Conservation (phyloP, 2,329 filamentous ascomycete species). For the Xylaria sp. region DNA sequence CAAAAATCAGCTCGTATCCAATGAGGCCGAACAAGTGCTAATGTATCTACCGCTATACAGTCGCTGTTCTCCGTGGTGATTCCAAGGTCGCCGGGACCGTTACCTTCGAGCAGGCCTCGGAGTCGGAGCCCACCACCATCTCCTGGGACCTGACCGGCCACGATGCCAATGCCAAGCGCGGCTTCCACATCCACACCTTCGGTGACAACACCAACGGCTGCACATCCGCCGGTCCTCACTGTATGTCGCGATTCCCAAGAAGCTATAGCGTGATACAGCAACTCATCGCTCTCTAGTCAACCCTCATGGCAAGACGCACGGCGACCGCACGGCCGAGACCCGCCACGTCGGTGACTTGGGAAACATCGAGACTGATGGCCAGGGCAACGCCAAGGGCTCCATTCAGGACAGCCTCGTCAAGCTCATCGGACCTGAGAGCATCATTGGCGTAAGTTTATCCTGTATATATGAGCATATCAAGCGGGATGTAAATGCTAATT, state of each 20-base stretch:
- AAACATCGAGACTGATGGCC: slow-evolving; percentile 94
- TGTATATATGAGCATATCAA: neutral
- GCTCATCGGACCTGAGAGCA: slow-evolving; percentile 94
- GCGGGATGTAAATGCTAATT: neutral
- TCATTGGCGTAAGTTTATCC: slow-evolving; percentile 81
- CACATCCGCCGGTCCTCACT: slow-evolving; percentile 97
- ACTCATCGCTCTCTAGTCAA: slow-evolving; percentile 73
- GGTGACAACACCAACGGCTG: slow-evolving; percentile 99
- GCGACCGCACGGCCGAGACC: slow-evolving; percentile 80
- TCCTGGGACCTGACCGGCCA: slow-evolving; percentile 92
- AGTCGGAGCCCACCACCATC: slow-evolving; percentile 84
- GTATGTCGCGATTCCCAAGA: slow-evolving; percentile 63
- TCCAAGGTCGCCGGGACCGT: slow-evolving; percentile 94
- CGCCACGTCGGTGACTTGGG: slow-evolving; percentile 98
- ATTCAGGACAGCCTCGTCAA: slow-evolving; percentile 86
- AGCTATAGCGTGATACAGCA: slow-evolving; percentile 8
- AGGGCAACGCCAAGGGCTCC: slow-evolving; percentile 88
- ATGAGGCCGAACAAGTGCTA: slow-evolving; percentile 43
- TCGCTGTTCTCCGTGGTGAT: slow-evolving; percentile 97
- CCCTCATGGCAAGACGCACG: slow-evolving; percentile 91
- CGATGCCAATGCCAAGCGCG: slow-evolving; percentile 94
- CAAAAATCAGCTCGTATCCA: slow-evolving; percentile 29
- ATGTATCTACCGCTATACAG: slow-evolving; percentile 59
- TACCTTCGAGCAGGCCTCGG: slow-evolving; percentile 90
- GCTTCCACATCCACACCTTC: slow-evolving; percentile 98